Conservation (phyloP, 108 stramenopile genomes). For the Epithemia pelagica region DNA sequence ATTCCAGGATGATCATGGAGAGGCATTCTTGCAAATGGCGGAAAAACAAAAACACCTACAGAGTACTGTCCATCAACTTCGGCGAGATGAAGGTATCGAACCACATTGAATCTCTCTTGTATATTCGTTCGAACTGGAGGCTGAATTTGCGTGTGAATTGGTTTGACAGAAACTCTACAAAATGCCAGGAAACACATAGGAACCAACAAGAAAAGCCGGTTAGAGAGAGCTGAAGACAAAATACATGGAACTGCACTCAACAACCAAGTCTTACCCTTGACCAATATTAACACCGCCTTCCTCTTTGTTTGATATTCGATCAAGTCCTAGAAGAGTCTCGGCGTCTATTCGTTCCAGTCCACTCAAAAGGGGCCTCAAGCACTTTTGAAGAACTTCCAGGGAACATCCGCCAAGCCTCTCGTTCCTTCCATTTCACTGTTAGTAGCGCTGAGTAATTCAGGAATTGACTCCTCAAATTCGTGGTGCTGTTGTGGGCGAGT, state of each 20-base stretch:
- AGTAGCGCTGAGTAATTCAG: too few relatives aligned
- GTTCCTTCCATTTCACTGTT: too few relatives aligned
- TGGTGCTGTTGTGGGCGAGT: too few relatives aligned
- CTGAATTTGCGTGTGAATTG: background rate
- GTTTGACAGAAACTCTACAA: background rate
- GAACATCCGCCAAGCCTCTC: too few relatives aligned
- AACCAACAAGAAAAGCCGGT: background rate
- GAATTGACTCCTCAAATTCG: too few relatives aligned
- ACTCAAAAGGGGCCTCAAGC: slow-evolving; percentile 2
- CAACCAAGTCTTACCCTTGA: slow-evolving; percentile 3
- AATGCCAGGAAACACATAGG: background rate
- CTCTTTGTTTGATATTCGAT: background rate
- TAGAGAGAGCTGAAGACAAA: background rate
- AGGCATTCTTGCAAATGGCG: slow-evolving; percentile 82
- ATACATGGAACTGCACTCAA: background rate
- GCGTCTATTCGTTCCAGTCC: slow-evolving; percentile 8
- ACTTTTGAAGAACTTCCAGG: slow-evolving; percentile 1
- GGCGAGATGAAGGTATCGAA: slow-evolving; percentile 76
- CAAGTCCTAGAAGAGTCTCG: slow-evolving; percentile 1
- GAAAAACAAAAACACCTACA: slow-evolving; percentile 90
- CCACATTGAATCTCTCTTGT: too few relatives aligned
- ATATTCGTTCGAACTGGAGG: background rate
- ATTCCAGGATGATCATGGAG: slow-evolving; percentile 94
- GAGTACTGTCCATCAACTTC: slow-evolving; percentile 71
- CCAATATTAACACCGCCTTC: background rate